These are phyloP conservation scores for Aspergillus asperescens DNA, from an alignment of 495 filamentous ascomycete species.

Conservation along the genomic window DNA sequence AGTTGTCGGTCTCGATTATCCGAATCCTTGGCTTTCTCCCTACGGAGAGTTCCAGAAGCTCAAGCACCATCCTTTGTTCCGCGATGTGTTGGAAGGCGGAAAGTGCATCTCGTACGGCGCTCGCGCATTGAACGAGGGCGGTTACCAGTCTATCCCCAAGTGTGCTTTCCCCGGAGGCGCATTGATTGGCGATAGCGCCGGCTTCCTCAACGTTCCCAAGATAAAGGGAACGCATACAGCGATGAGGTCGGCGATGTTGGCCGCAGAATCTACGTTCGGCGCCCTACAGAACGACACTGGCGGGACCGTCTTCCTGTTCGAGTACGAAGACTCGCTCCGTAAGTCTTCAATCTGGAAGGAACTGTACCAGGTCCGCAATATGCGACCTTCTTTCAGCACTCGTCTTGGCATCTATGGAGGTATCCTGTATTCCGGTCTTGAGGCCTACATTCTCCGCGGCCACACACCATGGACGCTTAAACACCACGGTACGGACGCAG, in stretches of 20 bases:
- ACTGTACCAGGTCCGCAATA: constrained; percentile 91
- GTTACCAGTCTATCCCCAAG: constrained; percentile 96
- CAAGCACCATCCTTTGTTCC: constrained; percentile 93
- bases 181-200: constrained; percentile 91
- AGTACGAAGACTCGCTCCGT: constrained; percentile 90
- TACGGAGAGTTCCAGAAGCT: constrained; percentile 98
- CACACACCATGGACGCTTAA: constrained; percentile 88
- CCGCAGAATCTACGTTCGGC: constrained; percentile 79
- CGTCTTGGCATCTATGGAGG: constrained; percentile 83
- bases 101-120: constrained; percentile 98
- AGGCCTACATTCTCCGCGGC: constrained; percentile 83
- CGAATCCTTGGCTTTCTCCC: constrained; percentile 93
- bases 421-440: constrained; percentile 86
- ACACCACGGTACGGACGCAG: constrained; percentile 60
- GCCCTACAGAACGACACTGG: constrained; percentile 57
- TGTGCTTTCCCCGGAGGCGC: constrained; percentile 94
- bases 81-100: constrained; percentile 75
- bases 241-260: constrained; percentile 96
- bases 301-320: constrained; percentile 82
- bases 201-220: constrained; percentile 96
- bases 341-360: constrained; percentile 89
- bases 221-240: constrained; percentile 98
- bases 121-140: constrained; percentile 88
- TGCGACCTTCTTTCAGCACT: constrained; percentile 87
- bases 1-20: constrained; percentile 91